Conservation (phyloP, 176 grass and related monocot genomes). For the Cenchrus americanus region DNA sequence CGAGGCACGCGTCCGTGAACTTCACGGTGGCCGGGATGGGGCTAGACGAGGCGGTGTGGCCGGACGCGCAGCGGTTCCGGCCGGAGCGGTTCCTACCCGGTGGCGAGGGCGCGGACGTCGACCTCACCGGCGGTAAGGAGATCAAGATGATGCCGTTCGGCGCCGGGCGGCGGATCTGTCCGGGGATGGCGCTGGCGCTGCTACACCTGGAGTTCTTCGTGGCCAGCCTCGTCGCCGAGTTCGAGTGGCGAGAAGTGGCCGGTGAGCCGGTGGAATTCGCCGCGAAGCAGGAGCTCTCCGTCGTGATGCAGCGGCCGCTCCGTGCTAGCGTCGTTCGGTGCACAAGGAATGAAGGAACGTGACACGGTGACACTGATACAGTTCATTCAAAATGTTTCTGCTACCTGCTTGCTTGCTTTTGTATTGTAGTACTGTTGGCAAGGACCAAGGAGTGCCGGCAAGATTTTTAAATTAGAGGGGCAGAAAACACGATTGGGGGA, state of each 20-base stretch:
- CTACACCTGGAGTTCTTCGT: not conserved
- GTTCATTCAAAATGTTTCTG: too few species aligned
- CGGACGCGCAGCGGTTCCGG: constrained; percentile 12
- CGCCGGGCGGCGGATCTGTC: constrained; percentile 47
- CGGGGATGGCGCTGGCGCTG: not conserved
- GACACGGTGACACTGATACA: too few species aligned
- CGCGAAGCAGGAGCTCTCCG: constrained; percentile 52
- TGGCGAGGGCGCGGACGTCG: constrained; percentile 49
- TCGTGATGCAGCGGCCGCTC: not conserved
- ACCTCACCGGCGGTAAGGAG: constrained; percentile 53
- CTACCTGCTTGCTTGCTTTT: too few species aligned
- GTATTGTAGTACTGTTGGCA: too few species aligned
- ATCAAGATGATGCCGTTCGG: constrained; percentile 71
- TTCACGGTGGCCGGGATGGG: constrained; percentile 44
- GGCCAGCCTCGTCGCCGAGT: constrained; percentile 53
- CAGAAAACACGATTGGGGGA: too few species aligned
- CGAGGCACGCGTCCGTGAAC: constrained; percentile 37
- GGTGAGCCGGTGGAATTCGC: constrained; percentile 55
- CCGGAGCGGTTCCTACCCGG: constrained; percentile 56
- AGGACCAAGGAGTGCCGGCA: too few species aligned
- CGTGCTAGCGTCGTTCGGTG: not conserved
- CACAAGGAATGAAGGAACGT: not conserved
- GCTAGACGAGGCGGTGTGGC: constrained; percentile 45
- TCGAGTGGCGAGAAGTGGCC: constrained; percentile 45
- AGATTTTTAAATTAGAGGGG: too few species aligned